These are phyloP conservation scores for Vitis hybrid DNA, from an alignment of 177 flowering plant genomes.

Conservation along the genomic window DNA sequence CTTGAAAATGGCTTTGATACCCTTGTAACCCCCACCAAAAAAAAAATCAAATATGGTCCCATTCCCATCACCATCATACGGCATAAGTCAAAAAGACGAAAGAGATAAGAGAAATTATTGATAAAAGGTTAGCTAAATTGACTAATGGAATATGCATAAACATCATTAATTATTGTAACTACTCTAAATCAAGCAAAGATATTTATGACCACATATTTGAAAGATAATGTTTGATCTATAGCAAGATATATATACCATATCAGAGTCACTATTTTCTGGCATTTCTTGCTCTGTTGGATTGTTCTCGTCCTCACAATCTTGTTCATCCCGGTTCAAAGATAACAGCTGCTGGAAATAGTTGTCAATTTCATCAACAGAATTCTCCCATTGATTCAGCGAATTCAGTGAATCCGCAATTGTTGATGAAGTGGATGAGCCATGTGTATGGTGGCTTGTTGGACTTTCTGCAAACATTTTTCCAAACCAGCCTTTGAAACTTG, in stretches of 20 bases:
- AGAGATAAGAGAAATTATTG: background rate
- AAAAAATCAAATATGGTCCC: background rate
- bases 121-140: constrained; percentile 1
- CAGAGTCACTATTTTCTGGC: constrained; percentile 12
- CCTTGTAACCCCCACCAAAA: too few species aligned
- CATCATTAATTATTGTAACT: background rate
- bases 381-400: constrained; percentile 41
- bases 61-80: constrained; percentile 12
- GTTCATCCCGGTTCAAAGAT: constrained; percentile 24
- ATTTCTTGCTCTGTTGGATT: constrained; percentile 16
- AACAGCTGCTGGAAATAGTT: constrained; percentile 42
- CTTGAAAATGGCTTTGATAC: background rate
- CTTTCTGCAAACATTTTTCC: constrained; percentile 36
- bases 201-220: constrained; percentile 3
- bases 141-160: background rate
- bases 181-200: background rate
- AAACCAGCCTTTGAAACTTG: constrained; percentile 34
- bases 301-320: constrained; percentile 20
- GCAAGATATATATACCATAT: constrained; percentile 24
- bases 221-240: background rate
- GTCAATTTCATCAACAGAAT: constrained; percentile 37
- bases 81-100: constrained; percentile 2
- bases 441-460: constrained; percentile 1
- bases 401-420: constrained; percentile 6
- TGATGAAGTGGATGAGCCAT: constrained; percentile 8